Evolutionary conservation across 2,329 filamentous ascomycete genomes (phyloP), one percentile per base, ranked within the genome.

Genomic region (Fusarium buharicum): DNA sequence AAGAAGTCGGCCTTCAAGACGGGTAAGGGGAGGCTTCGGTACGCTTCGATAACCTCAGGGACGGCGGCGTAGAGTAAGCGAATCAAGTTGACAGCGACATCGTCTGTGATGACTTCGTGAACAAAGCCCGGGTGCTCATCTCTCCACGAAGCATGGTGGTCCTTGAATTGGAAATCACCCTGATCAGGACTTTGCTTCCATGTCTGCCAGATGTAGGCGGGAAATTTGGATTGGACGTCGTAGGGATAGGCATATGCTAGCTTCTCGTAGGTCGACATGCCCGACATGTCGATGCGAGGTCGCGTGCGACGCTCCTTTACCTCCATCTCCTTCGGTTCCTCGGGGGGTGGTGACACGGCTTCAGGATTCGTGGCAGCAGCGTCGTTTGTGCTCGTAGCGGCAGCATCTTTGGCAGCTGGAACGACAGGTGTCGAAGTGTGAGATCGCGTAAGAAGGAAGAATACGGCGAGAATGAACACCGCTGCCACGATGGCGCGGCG

Each of bases 131-230:
- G 94, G 75, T 99, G 93, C 70, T 90, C 80, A 67, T 91, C 84
- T 9, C 91, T 90, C 95, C 95, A 99, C 60, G 90, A 93, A 13
- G 92, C 91, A 78, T 98, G 95, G 57, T 92, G 84, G 41, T 90
- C 87, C 60, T 93, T 88, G 73, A 97, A 93, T 17, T 82, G 78
- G 73, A 99, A 99, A 60, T 91, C 83, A 46, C 86, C 82, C 18
- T 92, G 90, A 2, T 88, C 85, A 0, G 94, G 93, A 1, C 87
- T 91, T 72, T 87, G 89, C 76, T 96, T 97, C 95, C 95, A 99
- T 13, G 95, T 99, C 82, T 99, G 95, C 95, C 95, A 99, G 73
- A 99, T 96, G 81, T 97, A 98, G 53, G 93, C 93, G 4, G 95
- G 95, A 76, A 98, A 98, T 76, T 94, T 96, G 68, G 83, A 78